Evolutionary conservation across 768 basidiomycete species (phyloP), one percentile per base, ranked within the genome.

Genomic region (Krasilnikovozyma curviuscula): DNA sequence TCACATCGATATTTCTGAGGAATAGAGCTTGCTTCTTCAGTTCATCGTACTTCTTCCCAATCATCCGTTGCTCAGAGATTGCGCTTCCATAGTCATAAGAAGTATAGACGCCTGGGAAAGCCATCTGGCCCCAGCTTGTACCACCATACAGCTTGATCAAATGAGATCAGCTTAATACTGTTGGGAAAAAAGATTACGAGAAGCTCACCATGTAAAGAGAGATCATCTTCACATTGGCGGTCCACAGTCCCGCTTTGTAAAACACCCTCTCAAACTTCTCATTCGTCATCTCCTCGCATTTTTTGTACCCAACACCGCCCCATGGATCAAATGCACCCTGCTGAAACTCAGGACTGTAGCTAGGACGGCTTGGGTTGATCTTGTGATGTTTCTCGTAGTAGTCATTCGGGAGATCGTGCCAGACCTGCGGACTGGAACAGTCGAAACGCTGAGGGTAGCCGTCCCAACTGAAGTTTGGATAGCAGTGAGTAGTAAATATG

Each of bases 161-260:
- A 29, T 2, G 14, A 30, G 31, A 9, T 23, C 0, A 16, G 18
- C 27, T 3, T 31, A 33, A n/a, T 18, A 13, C 14, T 29, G 8
- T 21, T 19, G 48, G 34, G 31, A 32, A 32, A 28, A 7, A 29
- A 13, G 6, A 46, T 24, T 65, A 51, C 24, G 59, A 79, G 49
- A 56, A 82, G 56, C 76, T 83, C 46, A 83, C 55, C 84, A 86
- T 85, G 63, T 86, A 86, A 53, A 80, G 81, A 56, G 74, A 83
- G 50, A 84, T 75, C 38, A 86, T 57, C 57, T 84, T 86, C 1
- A 75, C 79, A 62, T 84, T 85, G 41, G 73, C 71, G 9, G 83
- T 81, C 78, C 79, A 83, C 38, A 82, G 68, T 44, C 25, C 33
- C 30, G 24, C 32, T n/a, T 13, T 33, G 56, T 86, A 75, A 63